These are phyloP conservation scores for Candida sp. DNA, from an alignment of 1,139 yeast genomes.

Conservation along the genomic window DNA sequence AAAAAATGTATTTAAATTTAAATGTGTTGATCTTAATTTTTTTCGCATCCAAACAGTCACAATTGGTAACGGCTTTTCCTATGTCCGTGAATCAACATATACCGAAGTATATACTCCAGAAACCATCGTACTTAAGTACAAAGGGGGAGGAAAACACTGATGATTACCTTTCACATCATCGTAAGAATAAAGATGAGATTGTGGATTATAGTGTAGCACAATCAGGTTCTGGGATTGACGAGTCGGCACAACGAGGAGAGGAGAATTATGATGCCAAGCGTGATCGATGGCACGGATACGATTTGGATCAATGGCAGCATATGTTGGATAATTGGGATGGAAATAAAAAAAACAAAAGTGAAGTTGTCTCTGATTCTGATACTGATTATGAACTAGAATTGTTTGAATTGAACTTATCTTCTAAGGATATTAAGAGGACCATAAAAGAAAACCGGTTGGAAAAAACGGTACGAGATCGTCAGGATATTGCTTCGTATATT, in stretches of 20 bases:
- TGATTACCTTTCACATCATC: constrained; percentile 23
- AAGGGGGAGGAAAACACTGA: constrained; percentile 8
- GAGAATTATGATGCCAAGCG: constrained; percentile 65
- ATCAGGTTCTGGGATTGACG: constrained; percentile 29
- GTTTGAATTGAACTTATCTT: constrained; percentile 42
- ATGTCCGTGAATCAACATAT: constrained; percentile 18
- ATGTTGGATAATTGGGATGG: constrained; percentile 45
- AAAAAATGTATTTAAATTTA: no score
- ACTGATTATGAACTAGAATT: constrained; percentile 49
- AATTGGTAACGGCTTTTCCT: no score
- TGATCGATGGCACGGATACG: constrained; percentile 79
- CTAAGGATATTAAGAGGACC: constrained; percentile 21
- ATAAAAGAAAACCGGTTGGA: constrained; percentile 34
- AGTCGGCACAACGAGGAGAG: constrained; percentile 18
- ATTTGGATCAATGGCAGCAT: constrained; percentile 54
- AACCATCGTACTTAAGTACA: constrained; percentile 28
- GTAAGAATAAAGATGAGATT: constrained; percentile 17
- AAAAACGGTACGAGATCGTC: constrained; percentile 43
- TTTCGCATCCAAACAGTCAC: neutral
- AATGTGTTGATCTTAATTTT: neutral
- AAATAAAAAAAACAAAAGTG: constrained; percentile 8
- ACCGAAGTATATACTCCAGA: constrained; percentile 27
- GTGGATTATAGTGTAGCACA: constrained; percentile 28
- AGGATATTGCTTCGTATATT: constrained; percentile 50
- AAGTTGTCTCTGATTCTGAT: constrained; percentile 22